Base-by-base conservation (phyloP, 805 yeast genomes). In the Barnettozyma siamensis region DNA sequence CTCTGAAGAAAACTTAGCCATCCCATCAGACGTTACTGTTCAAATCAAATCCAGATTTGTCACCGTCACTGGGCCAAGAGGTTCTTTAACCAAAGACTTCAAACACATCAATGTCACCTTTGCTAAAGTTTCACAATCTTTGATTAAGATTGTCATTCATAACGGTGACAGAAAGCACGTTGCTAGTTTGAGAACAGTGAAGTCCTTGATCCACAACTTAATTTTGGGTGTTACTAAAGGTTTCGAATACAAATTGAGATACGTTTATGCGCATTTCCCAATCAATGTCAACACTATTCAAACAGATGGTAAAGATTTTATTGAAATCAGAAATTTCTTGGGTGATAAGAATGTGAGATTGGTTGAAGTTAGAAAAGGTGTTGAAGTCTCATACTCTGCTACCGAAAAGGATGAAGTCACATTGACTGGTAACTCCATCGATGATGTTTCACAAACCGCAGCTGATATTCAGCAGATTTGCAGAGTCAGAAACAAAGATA, bases 201-300 rank as follows among this genome's bases (percentile, higher is more conserved):
- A 88, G 78, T 87, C 98, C 54, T 76, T 93, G 69, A 78, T 93
- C 62, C 67, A 87, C 67, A 93, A 93, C 86, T 73, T 93, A 81
- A 71, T 93, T 74, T 86, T 84, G 59, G 99, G 99, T 85, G 99
- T 93, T 69, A 93, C 99, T 71, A 81, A 82, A 78, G 99, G 98
- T 74, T 91, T 75, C 95, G 82, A 86, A 76, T 93, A 93, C 93
- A 93, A 93, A 86, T 83, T 93, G 96, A 88, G 98, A 81, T 89
- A 88, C 72, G 99, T 93, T 54, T 94, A 91, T 70, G 99, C 99
- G 83, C 99, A 93, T 87, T 93, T 93, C 95, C 99, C 99, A 72
- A 93, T 94, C 76, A 93, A 93, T 75, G 96, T 93, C 58, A 91
- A 89, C 78, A 70, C 88, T 58, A 68, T 85, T 67, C 87, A 84